Base-by-base conservation (phyloP, 208 protist genomes). In the Acanthamoeba castellanii region DNA sequence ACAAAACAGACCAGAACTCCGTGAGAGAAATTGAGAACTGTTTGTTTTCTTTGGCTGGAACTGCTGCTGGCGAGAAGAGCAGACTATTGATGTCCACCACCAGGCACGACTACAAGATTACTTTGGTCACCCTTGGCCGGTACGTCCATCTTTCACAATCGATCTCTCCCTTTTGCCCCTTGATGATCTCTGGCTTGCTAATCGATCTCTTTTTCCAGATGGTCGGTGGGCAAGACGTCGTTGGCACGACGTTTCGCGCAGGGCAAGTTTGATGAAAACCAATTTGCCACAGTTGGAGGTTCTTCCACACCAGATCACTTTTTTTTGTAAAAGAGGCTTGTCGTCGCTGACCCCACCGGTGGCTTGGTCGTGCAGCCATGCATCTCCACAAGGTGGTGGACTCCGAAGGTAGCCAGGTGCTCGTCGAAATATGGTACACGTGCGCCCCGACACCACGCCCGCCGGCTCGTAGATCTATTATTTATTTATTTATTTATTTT, bases 221-320 rank as follows among this genome's bases (percentile, higher is more conserved):
- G 78, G 78, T 37, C 27, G 13, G 78, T 87, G 78, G 78, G 78
- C 16, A 87, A 87, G 30, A 87, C 78, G 55, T 87, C 78, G 14
- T 20, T 87, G 14, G 42, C 78, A 18, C 37, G 78, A n/a, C 78
- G 52, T 25, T 87, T 87, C 30, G n/a, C 78, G 0, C 78, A 87
- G n/a, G 47, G 52, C 78, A 87, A 87, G 52, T 87, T 64, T 61
- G 78, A 87, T 87, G 78, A 87, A 55, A 22, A 87, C 52, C 78
- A 87, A n/a, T 64, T 87, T 61, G 78, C 78, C 78, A 87, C 78
- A 20, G 78, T 87, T 32, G 78, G 78, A 20, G 78, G 78, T 87
- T 18, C 20, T 9, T 42, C n/a, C n/a, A 25, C n/a, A 22, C 50
- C 30, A 22, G 18, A 20, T 82, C 72, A 50, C 30, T 59, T 16